Conservation (phyloP, 2,329 filamentous ascomycete genomes). For the Microascus cirrosus region DNA sequence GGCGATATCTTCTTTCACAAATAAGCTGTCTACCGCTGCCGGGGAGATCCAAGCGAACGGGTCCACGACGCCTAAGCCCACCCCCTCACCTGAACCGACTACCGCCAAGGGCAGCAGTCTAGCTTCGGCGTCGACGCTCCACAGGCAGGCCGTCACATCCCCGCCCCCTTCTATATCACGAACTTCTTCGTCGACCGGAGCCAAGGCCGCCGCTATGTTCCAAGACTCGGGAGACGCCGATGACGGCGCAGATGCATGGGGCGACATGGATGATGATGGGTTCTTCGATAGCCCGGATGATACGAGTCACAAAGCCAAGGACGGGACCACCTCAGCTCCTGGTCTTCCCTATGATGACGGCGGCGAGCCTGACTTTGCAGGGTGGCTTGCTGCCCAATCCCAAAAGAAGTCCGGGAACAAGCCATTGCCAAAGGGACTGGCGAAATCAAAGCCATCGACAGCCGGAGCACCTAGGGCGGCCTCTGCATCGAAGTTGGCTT, state of each 20-base stretch:
- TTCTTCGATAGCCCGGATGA: constrained; percentile 19
- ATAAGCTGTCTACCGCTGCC: constrained; percentile 73
- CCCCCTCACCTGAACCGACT: constrained; percentile 26
- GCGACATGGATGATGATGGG: constrained; percentile 40
- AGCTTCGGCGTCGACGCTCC: constrained; percentile 46
- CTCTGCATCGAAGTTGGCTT: constrained; percentile 26
- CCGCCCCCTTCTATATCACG: constrained; percentile 34
- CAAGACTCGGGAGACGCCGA: constrained; percentile 46
- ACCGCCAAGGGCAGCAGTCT: constrained; percentile 24
- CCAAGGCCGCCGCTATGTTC: constrained; percentile 37
- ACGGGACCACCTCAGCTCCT: constrained; percentile 12
- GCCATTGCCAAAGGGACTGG: constrained; percentile 71
- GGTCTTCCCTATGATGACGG: constrained; percentile 42
- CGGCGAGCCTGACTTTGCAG: constrained; percentile 88
- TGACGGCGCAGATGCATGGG: constrained; percentile 68
- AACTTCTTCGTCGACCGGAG: constrained; percentile 32
- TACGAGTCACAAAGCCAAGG: constrained; percentile 27
- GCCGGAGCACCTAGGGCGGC: constrained; percentile 27
- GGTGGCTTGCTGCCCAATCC: constrained; percentile 83
- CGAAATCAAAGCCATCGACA: constrained; percentile 23
- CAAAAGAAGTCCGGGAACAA: constrained; percentile 58
- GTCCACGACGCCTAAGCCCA: constrained; percentile 27
- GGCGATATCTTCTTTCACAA: constrained; percentile 98
- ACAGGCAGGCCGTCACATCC: constrained; percentile 48
- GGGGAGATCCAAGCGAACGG: constrained; percentile 63